A percentile compares a stretch with the other conserved stretches of the same genome.
These are phyloP conservation scores for Rhizopogon sp. DNA, from an alignment of 768 basidiomycete species.

Conservation along the genomic window DNA sequence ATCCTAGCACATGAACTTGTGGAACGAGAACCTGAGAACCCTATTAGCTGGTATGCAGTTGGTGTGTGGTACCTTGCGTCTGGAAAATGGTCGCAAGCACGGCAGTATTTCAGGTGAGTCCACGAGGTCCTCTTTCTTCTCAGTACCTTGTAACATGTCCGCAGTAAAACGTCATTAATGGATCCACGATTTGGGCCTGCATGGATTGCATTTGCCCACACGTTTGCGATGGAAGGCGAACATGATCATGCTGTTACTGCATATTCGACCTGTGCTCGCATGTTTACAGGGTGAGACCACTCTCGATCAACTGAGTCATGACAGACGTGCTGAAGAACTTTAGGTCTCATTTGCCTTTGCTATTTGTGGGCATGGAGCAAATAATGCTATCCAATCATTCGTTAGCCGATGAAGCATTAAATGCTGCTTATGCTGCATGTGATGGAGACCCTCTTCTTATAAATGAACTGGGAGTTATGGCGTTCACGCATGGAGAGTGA, in stretches of 20 bases:
- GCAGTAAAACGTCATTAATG: slow-evolving; percentile 93
- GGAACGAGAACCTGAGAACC: slow-evolving; percentile 87
- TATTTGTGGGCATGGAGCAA: slow-evolving; percentile 99
- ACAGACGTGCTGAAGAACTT: slow-evolving; percentile 4
- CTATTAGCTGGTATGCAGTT: slow-evolving; percentile 97
- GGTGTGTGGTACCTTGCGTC: slow-evolving; percentile 93
- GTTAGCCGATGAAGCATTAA: slow-evolving; percentile 85
- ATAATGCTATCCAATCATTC: slow-evolving; percentile 79
- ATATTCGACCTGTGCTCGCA: slow-evolving; percentile 92
- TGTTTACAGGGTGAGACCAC: slow-evolving; percentile 83
- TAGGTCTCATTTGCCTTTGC: slow-evolving; percentile 91
- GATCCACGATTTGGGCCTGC: slow-evolving; percentile 95
- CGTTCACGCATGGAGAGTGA: slow-evolving; percentile 81
- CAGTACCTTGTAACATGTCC: slow-evolving; percentile 5
- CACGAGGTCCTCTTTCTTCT: not conserved
- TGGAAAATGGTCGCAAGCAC: slow-evolving; percentile 83
- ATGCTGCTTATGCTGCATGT: slow-evolving; percentile 77
- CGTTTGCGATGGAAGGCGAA: slow-evolving; percentile 95
- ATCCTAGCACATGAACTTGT: slow-evolving; percentile 96
- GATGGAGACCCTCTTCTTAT: slow-evolving; percentile 83
- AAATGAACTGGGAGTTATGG: slow-evolving; percentile 93
- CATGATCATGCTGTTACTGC: slow-evolving; percentile 98
- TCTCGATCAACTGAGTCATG: not conserved
- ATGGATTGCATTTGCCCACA: slow-evolving; percentile 97
- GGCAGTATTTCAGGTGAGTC: slow-evolving; percentile 88